Percentiles rank a stretch among this genome's conserved stretches.
These are phyloP conservation scores for Plenodomus tracheiphilus DNA, from an alignment of 2,329 filamentous ascomycete species.

Conservation along the genomic window DNA sequence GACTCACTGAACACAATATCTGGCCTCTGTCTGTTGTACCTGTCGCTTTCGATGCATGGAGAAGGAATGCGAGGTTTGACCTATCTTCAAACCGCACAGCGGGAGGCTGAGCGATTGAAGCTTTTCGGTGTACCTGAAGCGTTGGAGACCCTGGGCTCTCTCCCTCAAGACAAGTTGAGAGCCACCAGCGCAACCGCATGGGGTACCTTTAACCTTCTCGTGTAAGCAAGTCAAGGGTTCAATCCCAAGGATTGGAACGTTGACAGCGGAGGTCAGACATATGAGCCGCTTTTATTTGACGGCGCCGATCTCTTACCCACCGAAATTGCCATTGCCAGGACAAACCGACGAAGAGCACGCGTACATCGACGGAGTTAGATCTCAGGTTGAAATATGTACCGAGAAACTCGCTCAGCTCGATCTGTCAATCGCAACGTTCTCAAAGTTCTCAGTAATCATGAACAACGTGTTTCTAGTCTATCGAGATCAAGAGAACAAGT, in stretches of 20 bases:
- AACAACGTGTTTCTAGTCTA: conserved; percentile 14
- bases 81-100: conserved; percentile 7
- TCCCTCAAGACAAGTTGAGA: conserved; percentile 3
- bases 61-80: conserved; percentile 9
- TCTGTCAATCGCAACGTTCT: conserved; percentile 7
- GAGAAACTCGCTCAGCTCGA: conserved; percentile 4
- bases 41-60: conserved; percentile 7
- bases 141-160: background rate
- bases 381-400: background rate
- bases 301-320: conserved; percentile 8
- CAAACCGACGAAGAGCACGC: conserved; percentile 1
- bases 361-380: background rate
- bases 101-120: conserved; percentile 8
- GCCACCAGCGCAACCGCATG: conserved; percentile 12
- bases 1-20: conserved; percentile 8
- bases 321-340: conserved; percentile 8
- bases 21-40: conserved; percentile 10
- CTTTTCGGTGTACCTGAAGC: conserved; percentile 8
- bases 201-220: conserved; percentile 14
- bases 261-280: conserved; percentile 11
- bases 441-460: conserved; percentile 9
- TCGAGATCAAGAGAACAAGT: conserved; percentile 5
- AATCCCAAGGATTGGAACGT: background rate
- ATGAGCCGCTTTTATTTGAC: conserved; percentile 11
- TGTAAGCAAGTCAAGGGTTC: conserved; percentile 7